Evolutionary conservation across 352 stramenopile species (phyloP).

Genomic region (Bremia lactucae): DNA sequence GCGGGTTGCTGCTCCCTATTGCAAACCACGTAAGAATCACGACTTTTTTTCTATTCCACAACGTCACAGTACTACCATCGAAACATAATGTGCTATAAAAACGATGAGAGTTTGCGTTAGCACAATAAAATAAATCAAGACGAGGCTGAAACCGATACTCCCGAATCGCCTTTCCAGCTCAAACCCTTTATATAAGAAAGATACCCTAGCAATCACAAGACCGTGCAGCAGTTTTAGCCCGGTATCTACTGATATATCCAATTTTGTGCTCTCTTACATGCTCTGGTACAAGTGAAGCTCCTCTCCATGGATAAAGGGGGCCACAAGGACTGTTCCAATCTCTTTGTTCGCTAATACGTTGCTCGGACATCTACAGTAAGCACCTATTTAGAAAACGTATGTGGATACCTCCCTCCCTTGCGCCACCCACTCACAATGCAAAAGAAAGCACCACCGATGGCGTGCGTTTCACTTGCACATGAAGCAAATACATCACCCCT

Average conservation of each 20-base stretch:
- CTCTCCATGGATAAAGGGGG: slow-evolving; percentile 73
- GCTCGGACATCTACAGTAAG: slow-evolving; percentile 39
- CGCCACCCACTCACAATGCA: slow-evolving; percentile 28
- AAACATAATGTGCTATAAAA: slow-evolving; percentile 23
- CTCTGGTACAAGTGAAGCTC: slow-evolving; percentile 87
- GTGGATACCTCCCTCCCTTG: too few species aligned
- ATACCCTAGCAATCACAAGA: slow-evolving; percentile 38
- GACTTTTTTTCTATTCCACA: not conserved
- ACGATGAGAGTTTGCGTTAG: slow-evolving; percentile 59
- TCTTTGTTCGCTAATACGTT: slow-evolving; percentile 32
- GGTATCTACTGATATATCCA: not conserved
- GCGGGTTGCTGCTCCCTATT: slow-evolving; percentile 24
- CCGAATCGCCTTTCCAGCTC: slow-evolving; percentile 56
- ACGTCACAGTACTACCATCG: slow-evolving; percentile 7
- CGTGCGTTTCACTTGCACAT: slow-evolving; percentile 38
- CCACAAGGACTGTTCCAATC: slow-evolving; percentile 40
- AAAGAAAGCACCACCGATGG: slow-evolving; percentile 27
- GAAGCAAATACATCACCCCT: slow-evolving; percentile 45
- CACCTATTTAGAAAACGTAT: not conserved
- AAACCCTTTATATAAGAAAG: slow-evolving; percentile 79
- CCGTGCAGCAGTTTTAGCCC: not conserved
- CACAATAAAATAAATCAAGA: slow-evolving; percentile 43
- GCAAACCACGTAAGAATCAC: slow-evolving; percentile 1
- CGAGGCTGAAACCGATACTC: slow-evolving; percentile 32
- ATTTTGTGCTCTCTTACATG: slow-evolving; percentile 38